Conservation (phyloP, 2,329 filamentous ascomycete species). For the Colletotrichum liriopes region DNA sequence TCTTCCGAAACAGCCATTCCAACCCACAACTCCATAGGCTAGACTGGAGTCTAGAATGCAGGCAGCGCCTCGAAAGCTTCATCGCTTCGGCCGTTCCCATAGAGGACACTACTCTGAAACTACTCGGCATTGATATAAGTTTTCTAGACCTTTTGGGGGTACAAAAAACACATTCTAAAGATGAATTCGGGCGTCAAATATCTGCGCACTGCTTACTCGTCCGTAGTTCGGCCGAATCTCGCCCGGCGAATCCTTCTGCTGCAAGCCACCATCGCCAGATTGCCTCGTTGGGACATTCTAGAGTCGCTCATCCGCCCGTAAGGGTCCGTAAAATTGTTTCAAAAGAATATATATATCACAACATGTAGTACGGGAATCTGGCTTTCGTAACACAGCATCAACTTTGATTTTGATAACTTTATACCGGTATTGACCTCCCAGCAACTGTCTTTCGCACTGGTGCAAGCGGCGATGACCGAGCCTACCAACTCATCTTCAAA, state of each 20-base stretch:
- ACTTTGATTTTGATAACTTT: too few relatives aligned
- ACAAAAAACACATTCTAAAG: neutral
- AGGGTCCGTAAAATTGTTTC: neutral
- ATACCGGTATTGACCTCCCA: neutral
- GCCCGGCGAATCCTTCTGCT: neutral
- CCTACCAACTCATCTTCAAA: neutral
- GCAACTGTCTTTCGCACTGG: neutral
- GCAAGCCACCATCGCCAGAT: neutral
- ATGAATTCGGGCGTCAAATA: neutral
- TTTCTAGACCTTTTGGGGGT: too few relatives aligned
- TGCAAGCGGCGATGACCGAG: neutral
- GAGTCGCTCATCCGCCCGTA: slow-evolving; percentile 2
- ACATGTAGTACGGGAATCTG: neutral
- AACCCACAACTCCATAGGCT: neutral
- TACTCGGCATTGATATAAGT: too few relatives aligned
- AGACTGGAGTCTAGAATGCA: neutral
- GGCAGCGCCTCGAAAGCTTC: neutral
- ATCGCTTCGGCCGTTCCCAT: too few relatives aligned
- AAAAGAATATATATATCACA: neutral
- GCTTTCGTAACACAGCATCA: neutral
- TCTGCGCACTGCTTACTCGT: neutral
- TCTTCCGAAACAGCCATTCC: neutral
- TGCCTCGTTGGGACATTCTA: too few relatives aligned
- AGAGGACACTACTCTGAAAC: too few relatives aligned
- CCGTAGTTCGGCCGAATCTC: slow-evolving; percentile 6